Conservation (phyloP, 352 stramenopile species). For the Phytopythium sindhum region DNA sequence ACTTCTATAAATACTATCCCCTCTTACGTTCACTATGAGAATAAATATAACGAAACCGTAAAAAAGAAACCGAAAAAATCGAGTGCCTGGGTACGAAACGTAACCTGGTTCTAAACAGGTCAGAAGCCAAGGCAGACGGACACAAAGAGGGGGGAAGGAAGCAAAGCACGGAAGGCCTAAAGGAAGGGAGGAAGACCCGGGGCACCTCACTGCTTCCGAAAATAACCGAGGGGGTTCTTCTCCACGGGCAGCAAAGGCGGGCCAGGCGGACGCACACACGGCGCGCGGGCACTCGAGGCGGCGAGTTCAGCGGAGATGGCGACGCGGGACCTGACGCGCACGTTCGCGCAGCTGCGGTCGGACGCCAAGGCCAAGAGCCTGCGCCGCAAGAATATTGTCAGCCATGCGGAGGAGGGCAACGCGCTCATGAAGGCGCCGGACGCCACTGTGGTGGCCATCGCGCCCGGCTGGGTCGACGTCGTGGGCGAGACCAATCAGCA, state of each 20-base stretch:
- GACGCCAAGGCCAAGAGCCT: constrained; percentile 83
- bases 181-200: no score
- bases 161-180: no score
- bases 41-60: no score
- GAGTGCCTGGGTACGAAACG: no score
- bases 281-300: neutral
- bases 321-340: constrained; percentile 71
- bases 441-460: constrained; percentile 30
- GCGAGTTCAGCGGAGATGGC: constrained; percentile 40
- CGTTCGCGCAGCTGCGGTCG: constrained; percentile 65
- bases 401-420: constrained; percentile 61
- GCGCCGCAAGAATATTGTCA: constrained; percentile 82
- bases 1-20: neutral
- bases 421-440: constrained; percentile 57
- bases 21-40: no score
- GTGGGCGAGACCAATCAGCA: constrained; percentile 80
- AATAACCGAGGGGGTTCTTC: no score
- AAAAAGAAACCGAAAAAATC: neutral
- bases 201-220: no score
- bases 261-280: neutral
- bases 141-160: no score
- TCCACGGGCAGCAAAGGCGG: no score
- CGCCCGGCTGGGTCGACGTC: constrained; percentile 76
- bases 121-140: no score
- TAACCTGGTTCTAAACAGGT: no score